Evolutionary conservation across 2,329 filamentous ascomycete genomes (phyloP), one percentile per base, ranked within the genome.

Genomic region (Scytalidium sp.): DNA sequence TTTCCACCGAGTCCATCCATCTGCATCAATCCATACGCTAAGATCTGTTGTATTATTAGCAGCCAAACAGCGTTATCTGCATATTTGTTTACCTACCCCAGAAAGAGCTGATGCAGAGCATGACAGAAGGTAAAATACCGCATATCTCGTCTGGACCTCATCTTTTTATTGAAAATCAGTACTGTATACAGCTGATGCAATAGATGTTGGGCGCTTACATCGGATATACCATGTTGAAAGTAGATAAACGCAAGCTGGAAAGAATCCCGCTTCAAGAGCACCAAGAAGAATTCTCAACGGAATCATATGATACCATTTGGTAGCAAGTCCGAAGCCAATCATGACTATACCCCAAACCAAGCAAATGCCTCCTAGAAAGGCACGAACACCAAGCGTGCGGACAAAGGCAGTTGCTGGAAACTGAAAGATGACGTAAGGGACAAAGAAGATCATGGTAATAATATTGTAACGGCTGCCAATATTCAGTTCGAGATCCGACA

Each of bases 371-470:
- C 76, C 66, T 2, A 86, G 69, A 50, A 83, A 81, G 32, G 74
- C 63, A 5, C 82, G 75, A 3, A 83, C 80, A 1, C 87, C 87
- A 45, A 90, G 60, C 60, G 81, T 82, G 29, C 87, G 82, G 45
- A 87, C 75, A 27, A 89, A 66, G 41, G 90, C 70, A 0, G 86
- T 90, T 2, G 85, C 85, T 0, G 85, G 85, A 0, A 85, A 82
- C 62, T 91, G 86, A 54, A 89, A 85, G 46, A 88, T 47, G 53
- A 86, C 78, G 64, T 90, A 91, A 1, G 85, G 79, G 56, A 88
- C 75, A 73, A 90, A 90, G 72, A 90, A 90, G 60, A 89, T 75
- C 29, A 90, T 72, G 3, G 85, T 85, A 50, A 86, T 76, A 59
- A 90, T 78, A 17, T 81, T 76, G 60, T 71, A 63, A 8, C 25